Percentiles rank a stretch among this genome's conserved stretches.
Conservation (phyloP, 2,329 filamentous ascomycete species). For the Lomentospora prolificans region DNA sequence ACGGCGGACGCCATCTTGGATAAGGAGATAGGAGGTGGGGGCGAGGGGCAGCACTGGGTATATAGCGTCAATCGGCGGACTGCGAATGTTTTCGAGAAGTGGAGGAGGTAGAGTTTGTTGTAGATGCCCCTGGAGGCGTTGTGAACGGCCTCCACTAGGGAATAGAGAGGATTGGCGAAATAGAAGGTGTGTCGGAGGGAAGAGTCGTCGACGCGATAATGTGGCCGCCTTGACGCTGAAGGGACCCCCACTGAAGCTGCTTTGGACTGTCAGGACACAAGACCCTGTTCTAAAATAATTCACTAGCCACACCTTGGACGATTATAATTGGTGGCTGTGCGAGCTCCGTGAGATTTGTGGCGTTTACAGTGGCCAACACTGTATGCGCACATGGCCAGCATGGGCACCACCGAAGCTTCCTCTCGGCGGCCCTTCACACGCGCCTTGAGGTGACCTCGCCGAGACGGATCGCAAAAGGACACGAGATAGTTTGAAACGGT, state of each 20-base stretch:
- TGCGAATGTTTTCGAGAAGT: background rate
- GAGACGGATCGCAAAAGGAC: no score
- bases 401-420: no score
- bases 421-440: no score
- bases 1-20: constrained; percentile 83
- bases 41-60: constrained; percentile 14
- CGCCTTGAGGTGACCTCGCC: no score
- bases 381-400: no score
- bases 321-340: no score
- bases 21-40: constrained; percentile 15
- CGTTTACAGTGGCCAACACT: no score
- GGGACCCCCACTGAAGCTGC: constrained; percentile 6
- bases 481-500: no score
- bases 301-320: no score
- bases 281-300: background rate
- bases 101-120: constrained; percentile 2
- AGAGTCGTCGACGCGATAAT: constrained; percentile 14
- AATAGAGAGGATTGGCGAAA: constrained; percentile 16
- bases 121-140: constrained; percentile 11
- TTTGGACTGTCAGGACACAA: background rate
- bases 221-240: constrained; percentile 7
- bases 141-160: background rate
- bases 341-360: no score
- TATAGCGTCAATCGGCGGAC: background rate
- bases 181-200: constrained; percentile 12